Conservation (phyloP, 2,329 filamentous ascomycete species). For the Diatrype stigma region DNA sequence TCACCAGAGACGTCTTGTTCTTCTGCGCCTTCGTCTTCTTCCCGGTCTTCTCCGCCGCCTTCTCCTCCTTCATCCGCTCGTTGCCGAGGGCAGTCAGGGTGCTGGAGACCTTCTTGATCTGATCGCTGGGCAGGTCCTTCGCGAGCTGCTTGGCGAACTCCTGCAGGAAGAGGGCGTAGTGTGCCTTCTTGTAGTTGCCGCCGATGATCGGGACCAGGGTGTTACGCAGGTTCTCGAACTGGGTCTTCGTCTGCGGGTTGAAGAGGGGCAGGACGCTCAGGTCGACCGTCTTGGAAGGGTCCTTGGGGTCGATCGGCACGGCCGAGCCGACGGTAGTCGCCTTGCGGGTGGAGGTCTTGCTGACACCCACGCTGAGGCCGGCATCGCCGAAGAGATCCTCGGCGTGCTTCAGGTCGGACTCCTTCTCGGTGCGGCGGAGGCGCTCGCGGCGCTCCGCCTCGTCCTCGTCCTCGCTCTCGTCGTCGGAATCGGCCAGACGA, state of each 20-base stretch:
- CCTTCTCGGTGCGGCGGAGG: constrained; percentile 75
- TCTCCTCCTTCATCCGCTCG: constrained; percentile 99
- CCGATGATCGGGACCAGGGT: constrained; percentile 75
- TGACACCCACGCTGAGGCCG: constrained; percentile 55
- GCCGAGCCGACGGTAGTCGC: constrained; percentile 59
- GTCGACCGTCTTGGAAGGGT: constrained; percentile 78
- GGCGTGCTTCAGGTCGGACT: constrained; percentile 83
- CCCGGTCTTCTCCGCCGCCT: constrained; percentile 83
- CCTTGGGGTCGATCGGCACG: constrained; percentile 65
- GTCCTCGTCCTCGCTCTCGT: constrained; percentile 66
- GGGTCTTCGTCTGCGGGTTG: constrained; percentile 80
- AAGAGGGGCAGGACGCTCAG: constrained; percentile 77
- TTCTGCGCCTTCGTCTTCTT: constrained; percentile 98
- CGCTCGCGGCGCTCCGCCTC: constrained; percentile 70
- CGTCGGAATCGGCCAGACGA: constrained; percentile 47
- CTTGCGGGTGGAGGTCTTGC: constrained; percentile 63
- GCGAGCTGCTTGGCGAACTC: constrained; percentile 85
- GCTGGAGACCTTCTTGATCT: constrained; percentile 95
- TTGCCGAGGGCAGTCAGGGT: constrained; percentile 85
- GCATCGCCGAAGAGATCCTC: constrained; percentile 82
- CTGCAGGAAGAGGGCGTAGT: constrained; percentile 85
- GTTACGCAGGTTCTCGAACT: constrained; percentile 77
- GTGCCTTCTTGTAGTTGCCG: constrained; percentile 76
- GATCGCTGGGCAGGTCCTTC: constrained; percentile 82
- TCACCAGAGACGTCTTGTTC: constrained; percentile 82